Conservation (phyloP, 768 basidiomycete genomes). For the Panaeolus papilionaceus region DNA sequence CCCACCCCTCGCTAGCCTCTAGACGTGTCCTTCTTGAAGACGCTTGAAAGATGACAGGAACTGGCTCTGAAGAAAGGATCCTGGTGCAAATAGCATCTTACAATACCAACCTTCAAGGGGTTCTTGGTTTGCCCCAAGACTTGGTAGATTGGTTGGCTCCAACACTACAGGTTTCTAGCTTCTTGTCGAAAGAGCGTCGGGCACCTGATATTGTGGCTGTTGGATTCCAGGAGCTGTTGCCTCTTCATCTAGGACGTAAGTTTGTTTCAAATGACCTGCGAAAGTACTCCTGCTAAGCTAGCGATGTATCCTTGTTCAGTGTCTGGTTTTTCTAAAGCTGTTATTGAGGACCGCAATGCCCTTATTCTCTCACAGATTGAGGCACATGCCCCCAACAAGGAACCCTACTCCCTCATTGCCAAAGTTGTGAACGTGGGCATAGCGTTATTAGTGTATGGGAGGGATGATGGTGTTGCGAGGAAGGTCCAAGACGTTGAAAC, state of each 20-base stretch:
- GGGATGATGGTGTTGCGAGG: constrained; percentile 68
- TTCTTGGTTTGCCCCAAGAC: constrained; percentile 77
- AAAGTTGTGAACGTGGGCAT: constrained; percentile 87
- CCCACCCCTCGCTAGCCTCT: background rate
- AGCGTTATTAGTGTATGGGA: constrained; percentile 86
- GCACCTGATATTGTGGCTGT: constrained; percentile 90
- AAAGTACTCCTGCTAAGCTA: constrained; percentile 15
- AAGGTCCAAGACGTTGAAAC: constrained; percentile 71
- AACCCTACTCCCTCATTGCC: constrained; percentile 79
- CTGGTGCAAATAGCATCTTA: constrained; percentile 87
- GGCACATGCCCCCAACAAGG: constrained; percentile 70
- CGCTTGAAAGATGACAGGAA: constrained; percentile 11
- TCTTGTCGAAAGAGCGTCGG: constrained; percentile 65
- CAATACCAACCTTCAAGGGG: constrained; percentile 89
- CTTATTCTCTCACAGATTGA: constrained; percentile 82
- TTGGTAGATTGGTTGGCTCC: constrained; percentile 93
- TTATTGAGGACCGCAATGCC: constrained; percentile 70
- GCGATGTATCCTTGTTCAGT: constrained; percentile 49
- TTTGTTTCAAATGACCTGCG: constrained; percentile 27
- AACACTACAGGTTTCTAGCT: constrained; percentile 75
- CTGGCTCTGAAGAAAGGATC: constrained; percentile 37
- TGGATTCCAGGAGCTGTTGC: constrained; percentile 93
- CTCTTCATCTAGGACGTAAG: constrained; percentile 86
- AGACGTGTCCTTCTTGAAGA: background rate
- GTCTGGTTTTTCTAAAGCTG: constrained; percentile 73